Evolutionary conservation across 2,329 filamentous ascomycete genomes (phyloP).

Genomic region (Tolypocladium ophioglossoides): DNA sequence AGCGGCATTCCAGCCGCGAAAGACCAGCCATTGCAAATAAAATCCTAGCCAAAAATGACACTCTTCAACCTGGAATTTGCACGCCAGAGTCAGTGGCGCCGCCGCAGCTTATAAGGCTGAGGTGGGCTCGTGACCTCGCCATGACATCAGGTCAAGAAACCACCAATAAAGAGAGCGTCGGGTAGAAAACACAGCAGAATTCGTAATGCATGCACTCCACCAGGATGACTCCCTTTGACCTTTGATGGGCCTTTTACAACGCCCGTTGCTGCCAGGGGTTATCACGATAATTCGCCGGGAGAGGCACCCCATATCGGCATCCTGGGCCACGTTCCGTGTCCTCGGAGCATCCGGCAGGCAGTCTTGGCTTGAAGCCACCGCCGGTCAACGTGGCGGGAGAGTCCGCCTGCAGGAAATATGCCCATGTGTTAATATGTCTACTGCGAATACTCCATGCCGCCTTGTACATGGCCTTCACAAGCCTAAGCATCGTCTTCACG

Average conservation of each 20-base stretch:
- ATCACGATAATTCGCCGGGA: slow-evolving; percentile 4
- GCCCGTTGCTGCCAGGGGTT: not conserved
- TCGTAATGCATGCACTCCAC: not conserved
- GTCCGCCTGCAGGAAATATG: not conserved
- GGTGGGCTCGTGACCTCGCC: slow-evolving; percentile 1
- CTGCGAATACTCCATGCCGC: not conserved
- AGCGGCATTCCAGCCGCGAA: not conserved
- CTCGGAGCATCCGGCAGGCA: not conserved
- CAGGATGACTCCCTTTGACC: not conserved
- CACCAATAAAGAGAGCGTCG: not conserved
- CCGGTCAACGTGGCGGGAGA: not conserved
- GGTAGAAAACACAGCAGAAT: not conserved
- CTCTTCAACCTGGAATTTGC: not conserved
- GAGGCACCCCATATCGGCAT: not conserved
- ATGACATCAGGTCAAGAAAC: slow-evolving; percentile 5
- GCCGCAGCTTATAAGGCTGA: not conserved
- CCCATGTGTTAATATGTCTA: not conserved
- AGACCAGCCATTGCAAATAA: not conserved
- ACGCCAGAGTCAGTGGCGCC: not conserved
- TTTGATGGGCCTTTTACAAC: not conserved
- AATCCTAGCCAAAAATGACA: not conserved
- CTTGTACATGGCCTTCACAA: not conserved
- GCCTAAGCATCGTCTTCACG: not conserved
- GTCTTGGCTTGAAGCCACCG: not conserved
- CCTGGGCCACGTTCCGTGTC: not conserved